Percentiles rank a stretch among this genome's conserved stretches.
Evolutionary conservation across 345 rosid genomes (phyloP).

Genomic region (Citrus cavaleriei): DNA sequence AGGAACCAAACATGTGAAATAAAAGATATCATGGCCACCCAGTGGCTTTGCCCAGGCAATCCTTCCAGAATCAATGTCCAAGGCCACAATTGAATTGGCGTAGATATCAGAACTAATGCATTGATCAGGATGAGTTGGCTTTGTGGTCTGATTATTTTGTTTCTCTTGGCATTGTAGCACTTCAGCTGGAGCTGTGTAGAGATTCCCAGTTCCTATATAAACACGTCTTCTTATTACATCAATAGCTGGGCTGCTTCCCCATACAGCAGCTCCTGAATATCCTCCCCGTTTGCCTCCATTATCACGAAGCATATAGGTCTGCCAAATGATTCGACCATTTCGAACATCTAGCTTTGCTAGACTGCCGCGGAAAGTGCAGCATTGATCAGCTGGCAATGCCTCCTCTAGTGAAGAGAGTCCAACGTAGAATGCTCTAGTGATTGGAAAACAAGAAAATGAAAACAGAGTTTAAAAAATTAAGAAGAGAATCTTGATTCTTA

Average conservation of each 20-base stretch:
- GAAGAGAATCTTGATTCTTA: not conserved
- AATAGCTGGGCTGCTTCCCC: constrained; percentile 56
- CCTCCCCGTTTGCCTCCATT: constrained; percentile 36
- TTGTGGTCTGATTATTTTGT: constrained; percentile 35
- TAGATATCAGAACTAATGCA: constrained; percentile 33
- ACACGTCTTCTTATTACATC: constrained; percentile 29
- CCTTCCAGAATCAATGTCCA: constrained; percentile 27
- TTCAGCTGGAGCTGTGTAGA: constrained; percentile 32
- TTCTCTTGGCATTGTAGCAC: constrained; percentile 34
- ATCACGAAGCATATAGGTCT: constrained; percentile 40
- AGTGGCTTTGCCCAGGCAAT: constrained; percentile 37
- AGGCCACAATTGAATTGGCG: constrained; percentile 33
- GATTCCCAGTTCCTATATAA: constrained; percentile 39
- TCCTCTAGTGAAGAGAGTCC: constrained; percentile 43
- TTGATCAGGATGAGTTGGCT: constrained; percentile 35
- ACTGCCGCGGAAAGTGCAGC: constrained; percentile 46
- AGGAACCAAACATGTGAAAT: constrained; percentile 38
- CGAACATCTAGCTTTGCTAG: constrained; percentile 14
- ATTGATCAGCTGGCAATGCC: constrained; percentile 22
- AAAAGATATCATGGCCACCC: constrained; percentile 41
- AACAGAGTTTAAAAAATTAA: not conserved
- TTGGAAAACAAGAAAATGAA: not conserved
- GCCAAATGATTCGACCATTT: constrained; percentile 26
- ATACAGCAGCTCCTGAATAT: constrained; percentile 39
- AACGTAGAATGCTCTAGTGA: constrained; percentile 10